A percentile compares a stretch with the other conserved stretches of the same genome.
Evolutionary conservation across 345 rosid genomes (phyloP).

Genomic region (Citrus medica): DNA sequence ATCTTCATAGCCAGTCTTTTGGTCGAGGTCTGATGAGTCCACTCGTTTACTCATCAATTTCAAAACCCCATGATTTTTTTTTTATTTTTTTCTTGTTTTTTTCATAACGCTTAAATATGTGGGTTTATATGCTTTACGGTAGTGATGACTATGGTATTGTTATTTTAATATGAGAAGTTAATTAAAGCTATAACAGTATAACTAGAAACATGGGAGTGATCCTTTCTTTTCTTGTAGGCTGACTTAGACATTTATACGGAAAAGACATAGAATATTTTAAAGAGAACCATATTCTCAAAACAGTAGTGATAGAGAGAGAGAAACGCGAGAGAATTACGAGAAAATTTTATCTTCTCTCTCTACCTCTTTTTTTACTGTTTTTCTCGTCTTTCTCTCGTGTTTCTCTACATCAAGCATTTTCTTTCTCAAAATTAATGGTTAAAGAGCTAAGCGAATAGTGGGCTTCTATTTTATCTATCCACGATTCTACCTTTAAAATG

Average conservation of each 20-base stretch:
- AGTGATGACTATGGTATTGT: not conserved
- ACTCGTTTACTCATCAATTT: slow-evolving; percentile 14
- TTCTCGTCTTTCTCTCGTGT: too few relatives aligned
- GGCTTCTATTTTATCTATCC: not conserved
- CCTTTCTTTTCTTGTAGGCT: not conserved
- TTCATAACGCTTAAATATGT: not conserved
- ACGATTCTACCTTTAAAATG: slow-evolving; percentile 8
- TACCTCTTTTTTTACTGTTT: too few relatives aligned
- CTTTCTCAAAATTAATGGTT: slow-evolving; percentile 2
- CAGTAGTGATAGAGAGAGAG: too few relatives aligned
- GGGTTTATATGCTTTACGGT: not conserved
- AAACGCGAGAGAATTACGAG: too few relatives aligned
- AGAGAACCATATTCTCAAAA: not conserved
- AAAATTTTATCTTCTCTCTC: too few relatives aligned
- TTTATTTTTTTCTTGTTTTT: too few relatives aligned
- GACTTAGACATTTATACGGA: not conserved
- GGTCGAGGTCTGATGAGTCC: slow-evolving; percentile 23
- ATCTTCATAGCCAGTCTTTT: slow-evolving; percentile 36
- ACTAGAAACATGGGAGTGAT: slow-evolving; percentile 6
- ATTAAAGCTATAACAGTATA: not conserved
- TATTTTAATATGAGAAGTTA: slow-evolving; percentile 13
- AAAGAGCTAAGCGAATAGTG: not conserved
- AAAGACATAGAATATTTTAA: not conserved
- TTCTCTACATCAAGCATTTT: too few relatives aligned
- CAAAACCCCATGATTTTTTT: not conserved